Conservation (phyloP, 176 grass and related monocot species). For the Miscanthus lutarioriparius region DNA sequence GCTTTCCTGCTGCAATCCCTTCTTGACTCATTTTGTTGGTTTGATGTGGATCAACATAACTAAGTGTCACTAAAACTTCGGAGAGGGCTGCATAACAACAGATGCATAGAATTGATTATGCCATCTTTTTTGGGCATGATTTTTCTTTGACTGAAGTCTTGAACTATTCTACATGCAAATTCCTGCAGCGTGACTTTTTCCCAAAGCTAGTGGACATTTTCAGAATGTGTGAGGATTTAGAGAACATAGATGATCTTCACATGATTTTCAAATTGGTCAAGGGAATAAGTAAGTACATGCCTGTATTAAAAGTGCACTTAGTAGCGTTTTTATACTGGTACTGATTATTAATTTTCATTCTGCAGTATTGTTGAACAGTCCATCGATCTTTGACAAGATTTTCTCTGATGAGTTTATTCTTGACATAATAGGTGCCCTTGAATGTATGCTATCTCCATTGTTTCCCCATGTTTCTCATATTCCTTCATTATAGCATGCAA, state of each 20-base stretch:
- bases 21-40: slow-evolving; percentile 9
- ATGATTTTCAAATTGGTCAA: slow-evolving; percentile 97
- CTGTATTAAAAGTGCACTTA: slow-evolving; percentile 28
- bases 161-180: slow-evolving; percentile 20
- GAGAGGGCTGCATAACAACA: slow-evolving; percentile 5
- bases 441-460: slow-evolving; percentile 68
- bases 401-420: slow-evolving; percentile 93
- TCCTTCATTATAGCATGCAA: slow-evolving; percentile 6
- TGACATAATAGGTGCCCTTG: slow-evolving; percentile 94
- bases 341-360: slow-evolving; percentile 46
- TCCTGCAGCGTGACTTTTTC: slow-evolving; percentile 84
- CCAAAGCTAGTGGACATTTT: slow-evolving; percentile 89
- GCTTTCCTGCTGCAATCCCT: slow-evolving; percentile 18
- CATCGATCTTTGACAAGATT: slow-evolving; percentile 86
- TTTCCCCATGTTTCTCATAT: slow-evolving; percentile 26
- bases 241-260: slow-evolving; percentile 90
- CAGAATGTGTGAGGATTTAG: slow-evolving; percentile 98
- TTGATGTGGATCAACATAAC: not conserved
- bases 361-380: slow-evolving; percentile 92
- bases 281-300: slow-evolving; percentile 84
- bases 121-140: slow-evolving; percentile 38
- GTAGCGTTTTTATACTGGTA: slow-evolving; percentile 21
- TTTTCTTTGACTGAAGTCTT: slow-evolving; percentile 21
- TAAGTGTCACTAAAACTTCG: slow-evolving; percentile 3
- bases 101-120: slow-evolving; percentile 6